phyloP scores from a whole-genome alignment of 805 yeast species.

The Lipomyces yamanashiensis region DNA sequence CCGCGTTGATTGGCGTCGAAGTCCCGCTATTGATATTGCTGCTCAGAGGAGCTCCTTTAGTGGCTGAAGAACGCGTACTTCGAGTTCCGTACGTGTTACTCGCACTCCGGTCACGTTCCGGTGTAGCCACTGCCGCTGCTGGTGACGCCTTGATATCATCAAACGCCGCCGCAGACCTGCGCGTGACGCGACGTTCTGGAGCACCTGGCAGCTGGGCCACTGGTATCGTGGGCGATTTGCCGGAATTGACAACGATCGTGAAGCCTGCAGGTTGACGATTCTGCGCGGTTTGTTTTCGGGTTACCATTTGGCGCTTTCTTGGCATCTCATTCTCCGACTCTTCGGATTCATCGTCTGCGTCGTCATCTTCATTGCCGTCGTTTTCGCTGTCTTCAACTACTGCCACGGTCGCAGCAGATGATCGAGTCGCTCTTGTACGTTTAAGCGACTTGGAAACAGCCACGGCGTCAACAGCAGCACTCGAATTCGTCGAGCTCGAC shows the following conservation, averaged over 20 bases:
- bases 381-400: not conserved
- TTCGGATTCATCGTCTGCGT: not conserved
- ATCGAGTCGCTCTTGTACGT: not conserved
- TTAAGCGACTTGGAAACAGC: conserved; percentile 3
- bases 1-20: not conserved
- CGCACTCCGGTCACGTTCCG: not conserved
- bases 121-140: not conserved
- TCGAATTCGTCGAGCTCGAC: not conserved
- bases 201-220: not conserved
- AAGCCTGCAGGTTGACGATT: not conserved
- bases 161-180: conserved; percentile 6
- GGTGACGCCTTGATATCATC: not conserved
- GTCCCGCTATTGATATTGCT: too few relatives aligned
- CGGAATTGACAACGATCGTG: not conserved
- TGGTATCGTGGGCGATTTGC: not conserved
- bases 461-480: not conserved
- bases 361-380: not conserved
- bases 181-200: conserved; percentile 13
- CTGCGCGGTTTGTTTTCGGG: not conserved
- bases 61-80: not conserved
- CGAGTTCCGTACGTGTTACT: conserved; percentile 7
- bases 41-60: not conserved
- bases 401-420: too few relatives aligned
- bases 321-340: not conserved
- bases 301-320: not conserved